Percentiles rank a stretch among this genome's conserved stretches.
phyloP scores from a whole-genome alignment of 140 eudicot species.

The Cichorium intybus region DNA sequence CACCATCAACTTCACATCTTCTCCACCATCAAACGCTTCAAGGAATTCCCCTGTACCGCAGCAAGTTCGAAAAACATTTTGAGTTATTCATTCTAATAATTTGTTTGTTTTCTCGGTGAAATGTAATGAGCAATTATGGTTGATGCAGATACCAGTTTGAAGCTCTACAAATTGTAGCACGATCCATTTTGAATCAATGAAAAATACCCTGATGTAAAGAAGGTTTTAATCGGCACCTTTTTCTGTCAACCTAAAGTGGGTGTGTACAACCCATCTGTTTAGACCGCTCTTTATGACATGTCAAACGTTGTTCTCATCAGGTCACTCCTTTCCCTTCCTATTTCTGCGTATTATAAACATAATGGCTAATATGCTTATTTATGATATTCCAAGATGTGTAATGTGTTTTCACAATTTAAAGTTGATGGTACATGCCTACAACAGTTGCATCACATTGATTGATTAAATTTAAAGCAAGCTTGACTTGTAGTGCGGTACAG shows the following conservation, averaged over 20 bases:
- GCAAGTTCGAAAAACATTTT: too few species aligned
- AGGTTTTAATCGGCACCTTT: slow-evolving; percentile 66
- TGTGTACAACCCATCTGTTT: slow-evolving; percentile 97
- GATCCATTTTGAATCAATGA: slow-evolving; percentile 53
- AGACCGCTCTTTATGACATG: slow-evolving; percentile 83
- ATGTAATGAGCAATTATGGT: too few species aligned
- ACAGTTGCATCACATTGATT: too few species aligned
- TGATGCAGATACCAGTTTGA: slow-evolving; percentile 78
- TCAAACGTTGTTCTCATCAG: slow-evolving; percentile 86
- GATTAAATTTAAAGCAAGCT: too few species aligned
- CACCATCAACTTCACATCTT: too few species aligned
- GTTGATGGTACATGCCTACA: too few species aligned
- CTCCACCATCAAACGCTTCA: too few species aligned
- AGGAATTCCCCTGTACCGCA: too few species aligned
- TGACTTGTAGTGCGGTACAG: too few species aligned
- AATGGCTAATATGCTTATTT: not conserved
- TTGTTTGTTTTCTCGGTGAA: too few species aligned
- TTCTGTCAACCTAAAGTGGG: slow-evolving; percentile 86
- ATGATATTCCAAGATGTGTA: slow-evolving; percentile 69
- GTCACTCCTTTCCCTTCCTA: slow-evolving; percentile 27
- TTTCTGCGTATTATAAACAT: not conserved
- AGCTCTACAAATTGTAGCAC: slow-evolving; percentile 49
- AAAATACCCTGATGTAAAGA: slow-evolving; percentile 62
- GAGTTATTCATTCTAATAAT: too few species aligned
- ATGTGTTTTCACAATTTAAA: slow-evolving; percentile 25